Percentiles rank a stretch among this genome's conserved stretches.
phyloP scores from a whole-genome alignment of 805 yeast species.

The Pachysolen tannophilus region DNA sequence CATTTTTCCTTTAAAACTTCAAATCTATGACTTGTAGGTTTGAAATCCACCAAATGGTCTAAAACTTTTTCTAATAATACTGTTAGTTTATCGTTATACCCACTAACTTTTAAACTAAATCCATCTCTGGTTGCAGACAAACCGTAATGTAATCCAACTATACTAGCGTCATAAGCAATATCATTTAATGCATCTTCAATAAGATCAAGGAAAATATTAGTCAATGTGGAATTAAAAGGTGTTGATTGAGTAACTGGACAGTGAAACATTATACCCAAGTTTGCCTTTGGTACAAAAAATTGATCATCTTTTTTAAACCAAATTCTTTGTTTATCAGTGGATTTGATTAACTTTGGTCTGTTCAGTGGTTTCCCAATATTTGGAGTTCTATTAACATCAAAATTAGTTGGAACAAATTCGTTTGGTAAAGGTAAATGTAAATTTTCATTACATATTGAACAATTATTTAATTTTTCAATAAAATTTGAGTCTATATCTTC shows the following conservation, averaged over 20 bases:
- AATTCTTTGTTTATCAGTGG: constrained; percentile 42
- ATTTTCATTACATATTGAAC: constrained; percentile 20
- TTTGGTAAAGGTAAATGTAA: constrained; percentile 67
- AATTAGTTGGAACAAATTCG: constrained; percentile 75
- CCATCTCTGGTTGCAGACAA: constrained; percentile 64
- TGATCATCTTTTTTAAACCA: constrained; percentile 92
- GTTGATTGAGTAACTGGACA: constrained; percentile 55
- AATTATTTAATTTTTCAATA: constrained; percentile 22
- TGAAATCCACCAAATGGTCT: constrained; percentile 40
- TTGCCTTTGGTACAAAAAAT: constrained; percentile 83
- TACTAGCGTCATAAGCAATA: constrained; percentile 71
- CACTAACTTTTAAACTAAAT: constrained; percentile 55
- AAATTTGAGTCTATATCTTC: constrained; percentile 35
- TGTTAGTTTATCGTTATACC: constrained; percentile 77
- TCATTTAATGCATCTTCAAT: constrained; percentile 72
- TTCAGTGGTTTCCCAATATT: constrained; percentile 27
- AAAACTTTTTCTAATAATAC: constrained; percentile 55
- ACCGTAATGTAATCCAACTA: constrained; percentile 64
- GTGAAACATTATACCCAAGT: constrained; percentile 55
- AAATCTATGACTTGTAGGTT: constrained; percentile 51
- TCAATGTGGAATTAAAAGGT: constrained; percentile 48
- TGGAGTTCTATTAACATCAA: constrained; percentile 44
- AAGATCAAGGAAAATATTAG: constrained; percentile 60
- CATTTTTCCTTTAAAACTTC: constrained; percentile 57
- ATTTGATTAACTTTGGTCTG: constrained; percentile 56